Conservation (phyloP, 2,329 filamentous ascomycete species). For the Colletotrichum sp. region DNA sequence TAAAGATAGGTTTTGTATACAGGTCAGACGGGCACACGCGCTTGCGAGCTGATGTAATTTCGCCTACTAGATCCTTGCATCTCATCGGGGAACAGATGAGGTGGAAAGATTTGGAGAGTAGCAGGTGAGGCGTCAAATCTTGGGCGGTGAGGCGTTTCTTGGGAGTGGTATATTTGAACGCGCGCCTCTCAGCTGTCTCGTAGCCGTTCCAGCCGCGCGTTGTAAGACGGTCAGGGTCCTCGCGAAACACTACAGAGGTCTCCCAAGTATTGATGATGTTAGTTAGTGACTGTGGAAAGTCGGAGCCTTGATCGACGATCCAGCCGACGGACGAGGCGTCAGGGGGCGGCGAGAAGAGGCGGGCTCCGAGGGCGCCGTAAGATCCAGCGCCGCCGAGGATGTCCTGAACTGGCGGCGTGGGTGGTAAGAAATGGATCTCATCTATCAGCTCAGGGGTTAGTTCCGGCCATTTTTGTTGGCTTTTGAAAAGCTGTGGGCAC, state of each 20-base stretch:
- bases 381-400: conserved; percentile 90
- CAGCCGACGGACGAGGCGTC: conserved; percentile 77
- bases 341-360: conserved; percentile 78
- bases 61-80: conserved; percentile 76
- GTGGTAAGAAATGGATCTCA: conserved; percentile 85
- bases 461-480: neutral
- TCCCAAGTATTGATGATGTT: conserved; percentile 74
- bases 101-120: conserved; percentile 81
- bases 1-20: conserved; percentile 71
- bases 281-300: conserved; percentile 76
- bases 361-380: conserved; percentile 86
- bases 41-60: conserved; percentile 68
- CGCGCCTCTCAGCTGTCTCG: conserved; percentile 68
- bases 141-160: conserved; percentile 81
- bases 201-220: conserved; percentile 96
- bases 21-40: conserved; percentile 35
- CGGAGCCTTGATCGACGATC: conserved; percentile 88
- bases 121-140: conserved; percentile 70
- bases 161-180: conserved; percentile 87
- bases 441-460: conserved; percentile 56
- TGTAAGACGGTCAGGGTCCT: conserved; percentile 72
- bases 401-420: conserved; percentile 71
- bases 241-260: conserved; percentile 74
- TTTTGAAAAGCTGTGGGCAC: neutral
- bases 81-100: conserved; percentile 82